A percentile compares a stretch with the other conserved stretches of the same genome.
These are phyloP conservation scores for Salvia rosmarinus DNA, from an alignment of 257 asterid species.

Conservation along the genomic window DNA sequence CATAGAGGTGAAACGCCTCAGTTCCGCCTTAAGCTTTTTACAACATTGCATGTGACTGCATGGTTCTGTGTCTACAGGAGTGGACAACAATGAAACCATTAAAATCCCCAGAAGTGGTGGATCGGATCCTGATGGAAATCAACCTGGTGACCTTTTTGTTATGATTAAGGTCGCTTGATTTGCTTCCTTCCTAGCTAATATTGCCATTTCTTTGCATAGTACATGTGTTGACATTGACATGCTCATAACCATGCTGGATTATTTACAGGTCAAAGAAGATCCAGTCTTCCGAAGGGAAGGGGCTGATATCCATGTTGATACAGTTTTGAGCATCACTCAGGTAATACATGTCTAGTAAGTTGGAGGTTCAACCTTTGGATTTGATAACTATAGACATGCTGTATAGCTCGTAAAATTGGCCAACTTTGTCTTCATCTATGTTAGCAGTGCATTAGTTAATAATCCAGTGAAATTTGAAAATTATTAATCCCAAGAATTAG, in stretches of 20 bases:
- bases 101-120: constrained; percentile 86
- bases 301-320: constrained; percentile 87
- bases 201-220: constrained; percentile 16
- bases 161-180: constrained; percentile 61
- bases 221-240: constrained; percentile 12
- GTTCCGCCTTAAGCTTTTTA: too few species aligned
- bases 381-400: not conserved
- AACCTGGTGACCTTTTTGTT: constrained; percentile 84
- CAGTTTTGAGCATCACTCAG: constrained; percentile 86
- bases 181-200: constrained; percentile 21
- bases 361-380: constrained; percentile 27
- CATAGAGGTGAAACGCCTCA: too few species aligned
- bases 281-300: constrained; percentile 96
- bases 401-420: not conserved
- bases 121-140: constrained; percentile 94
- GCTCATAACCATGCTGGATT: constrained; percentile 25
- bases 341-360: constrained; percentile 42
- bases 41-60: constrained; percentile 21
- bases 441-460: not conserved
- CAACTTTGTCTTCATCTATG: not conserved
- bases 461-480: not conserved
- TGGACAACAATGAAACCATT: constrained; percentile 73
- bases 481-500: not conserved
- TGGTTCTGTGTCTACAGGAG: constrained; percentile 55
- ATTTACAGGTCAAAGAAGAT: constrained; percentile 85